Percentiles rank a stretch among this genome's conserved stretches.
Conservation (phyloP, 2,329 filamentous ascomycete genomes). For the Ophiostoma angusticollis region DNA sequence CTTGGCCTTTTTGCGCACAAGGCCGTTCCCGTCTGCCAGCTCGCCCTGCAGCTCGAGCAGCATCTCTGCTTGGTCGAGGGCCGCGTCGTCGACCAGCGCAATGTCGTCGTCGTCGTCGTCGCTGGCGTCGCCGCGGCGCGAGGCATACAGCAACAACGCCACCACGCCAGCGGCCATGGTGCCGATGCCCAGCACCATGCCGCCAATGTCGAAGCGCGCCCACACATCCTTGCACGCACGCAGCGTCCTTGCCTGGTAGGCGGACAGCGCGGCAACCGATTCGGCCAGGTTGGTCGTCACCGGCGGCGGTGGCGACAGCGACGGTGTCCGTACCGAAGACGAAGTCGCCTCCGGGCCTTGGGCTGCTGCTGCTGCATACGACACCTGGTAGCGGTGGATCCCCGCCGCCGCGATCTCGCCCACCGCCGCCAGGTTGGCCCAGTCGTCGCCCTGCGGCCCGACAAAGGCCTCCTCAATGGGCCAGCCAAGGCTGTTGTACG, state of each 20-base stretch:
- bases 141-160: slow-evolving; percentile 61
- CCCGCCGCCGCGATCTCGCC: slow-evolving; percentile 70
- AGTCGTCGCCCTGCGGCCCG: slow-evolving; percentile 54
- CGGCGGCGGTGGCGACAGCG: slow-evolving; percentile 31
- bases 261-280: slow-evolving; percentile 46
- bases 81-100: slow-evolving; percentile 36
- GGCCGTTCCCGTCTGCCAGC: background rate
- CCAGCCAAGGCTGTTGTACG: slow-evolving; percentile 86
- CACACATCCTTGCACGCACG: slow-evolving; percentile 71
- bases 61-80: slow-evolving; percentile 47
- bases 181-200: slow-evolving; percentile 68
- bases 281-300: slow-evolving; percentile 24
- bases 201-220: slow-evolving; percentile 80
- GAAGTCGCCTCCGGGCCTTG: slow-evolving; percentile 52
- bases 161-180: slow-evolving; percentile 57
- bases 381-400: slow-evolving; percentile 75
- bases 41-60: slow-evolving; percentile 36
- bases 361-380: slow-evolving; percentile 61
- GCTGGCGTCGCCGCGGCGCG: slow-evolving; percentile 38
- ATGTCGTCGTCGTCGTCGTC: slow-evolving; percentile 12
- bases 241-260: slow-evolving; percentile 69
- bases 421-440: slow-evolving; percentile 64
- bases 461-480: slow-evolving; percentile 92
- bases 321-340: slow-evolving; percentile 35
- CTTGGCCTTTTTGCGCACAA: too few species aligned